A percentile compares a stretch with the other conserved stretches of the same genome.
Conservation (phyloP, 2,329 filamentous ascomycete species). For the Ceratocystis cubensis region DNA sequence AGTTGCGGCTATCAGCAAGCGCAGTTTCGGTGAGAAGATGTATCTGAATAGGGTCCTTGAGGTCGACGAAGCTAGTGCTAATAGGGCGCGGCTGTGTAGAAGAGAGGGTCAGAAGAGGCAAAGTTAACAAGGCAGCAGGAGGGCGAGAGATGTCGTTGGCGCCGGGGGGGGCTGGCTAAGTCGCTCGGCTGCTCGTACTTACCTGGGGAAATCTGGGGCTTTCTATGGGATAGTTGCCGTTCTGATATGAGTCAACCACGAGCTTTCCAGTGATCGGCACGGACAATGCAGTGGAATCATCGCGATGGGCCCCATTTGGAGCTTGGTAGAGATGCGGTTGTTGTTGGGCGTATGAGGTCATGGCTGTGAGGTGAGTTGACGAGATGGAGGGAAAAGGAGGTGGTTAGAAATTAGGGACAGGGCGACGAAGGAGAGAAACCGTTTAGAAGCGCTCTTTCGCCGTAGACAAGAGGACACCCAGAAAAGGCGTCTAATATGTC, state of each 20-base stretch:
- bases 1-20: constrained; percentile 73
- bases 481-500: not conserved
- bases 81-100: constrained; percentile 36
- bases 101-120: not conserved
- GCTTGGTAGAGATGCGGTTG: not conserved
- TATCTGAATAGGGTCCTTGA: constrained; percentile 65
- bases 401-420: not conserved
- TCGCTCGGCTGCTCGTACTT: not conserved
- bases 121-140: not conserved
- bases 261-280: constrained; percentile 15
- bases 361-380: not conserved
- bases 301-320: constrained; percentile 2
- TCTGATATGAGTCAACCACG: constrained; percentile 18
- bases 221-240: constrained; percentile 14
- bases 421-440: not conserved
- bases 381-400: not conserved
- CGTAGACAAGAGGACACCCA: not conserved
- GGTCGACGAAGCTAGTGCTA: constrained; percentile 46
- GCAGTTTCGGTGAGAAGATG: constrained; percentile 91
- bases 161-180: not conserved
- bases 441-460: not conserved
- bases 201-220: constrained; percentile 17
- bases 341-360: constrained; percentile 4
- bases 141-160: not conserved
- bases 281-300: not conserved